Evolutionary conservation across 345 rosid genomes (phyloP).

Genomic region (Anacardium occidentale): DNA sequence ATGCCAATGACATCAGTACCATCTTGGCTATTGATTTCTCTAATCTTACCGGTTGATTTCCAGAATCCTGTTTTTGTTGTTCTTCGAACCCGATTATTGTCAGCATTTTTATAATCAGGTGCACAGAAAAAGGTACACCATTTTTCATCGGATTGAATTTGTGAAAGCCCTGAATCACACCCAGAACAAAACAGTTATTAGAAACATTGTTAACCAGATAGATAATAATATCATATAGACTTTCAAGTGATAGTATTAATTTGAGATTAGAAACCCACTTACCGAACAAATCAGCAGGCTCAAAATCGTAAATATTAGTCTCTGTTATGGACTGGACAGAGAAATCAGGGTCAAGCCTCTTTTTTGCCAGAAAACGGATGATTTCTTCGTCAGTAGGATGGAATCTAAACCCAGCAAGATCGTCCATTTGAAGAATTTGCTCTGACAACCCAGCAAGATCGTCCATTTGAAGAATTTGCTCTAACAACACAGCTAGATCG

Average conservation of each 20-base stretch:
- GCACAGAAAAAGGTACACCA: conserved; percentile 40
- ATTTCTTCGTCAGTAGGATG: conserved; percentile 26
- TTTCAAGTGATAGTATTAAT: not conserved
- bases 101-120: conserved; percentile 1
- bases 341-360: conserved; percentile 20
- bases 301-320: conserved; percentile 16
- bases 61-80: conserved; percentile 35
- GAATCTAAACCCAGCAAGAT: conserved; percentile 24
- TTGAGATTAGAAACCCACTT: not conserved
- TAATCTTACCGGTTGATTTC: conserved; percentile 41
- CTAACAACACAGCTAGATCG: too few relatives aligned
- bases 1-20: conserved; percentile 30
- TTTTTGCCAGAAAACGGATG: conserved; percentile 6
- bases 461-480: not conserved
- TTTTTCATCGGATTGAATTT: conserved; percentile 7
- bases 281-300: conserved; percentile 38
- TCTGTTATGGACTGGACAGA: conserved; percentile 9
- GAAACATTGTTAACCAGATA: not conserved
- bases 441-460: too few relatives aligned
- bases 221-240: too few relatives aligned
- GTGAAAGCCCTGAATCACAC: not conserved
- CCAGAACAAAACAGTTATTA: not conserved
- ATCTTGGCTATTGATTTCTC: conserved; percentile 16
- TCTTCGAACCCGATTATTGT: conserved; percentile 25
- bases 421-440: not conserved